Evolutionary conservation across 768 basidiomycete genomes (phyloP), one percentile per base, ranked within the genome.

Genomic region (Candolleomyces aberdarensis): DNA sequence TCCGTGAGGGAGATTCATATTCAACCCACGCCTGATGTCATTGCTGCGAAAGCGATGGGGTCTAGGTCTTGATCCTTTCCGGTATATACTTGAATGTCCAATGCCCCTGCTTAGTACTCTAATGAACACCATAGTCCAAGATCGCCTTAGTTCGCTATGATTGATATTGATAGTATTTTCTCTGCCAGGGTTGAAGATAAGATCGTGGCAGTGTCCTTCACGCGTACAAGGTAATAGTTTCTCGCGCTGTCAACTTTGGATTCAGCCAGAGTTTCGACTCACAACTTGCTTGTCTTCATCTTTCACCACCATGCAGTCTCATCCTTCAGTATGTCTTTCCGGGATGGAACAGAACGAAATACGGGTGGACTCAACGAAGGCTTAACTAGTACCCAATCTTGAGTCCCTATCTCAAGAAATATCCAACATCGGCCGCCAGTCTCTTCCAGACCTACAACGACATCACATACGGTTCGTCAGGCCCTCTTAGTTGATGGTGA

Each of bases 391-490:
- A 83, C 63, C 65, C 75, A 48, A 74, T 67, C 4, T 76, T 91
- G 29, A 73, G 81, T 10, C 71, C 74, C 3, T 67, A 85, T 44
- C 63, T 88, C 26, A 62, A 66, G 11, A 89, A 85, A 69, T 92
- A 92, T 66, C 89, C 90, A 40, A 76, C 71, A 26, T 73, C 80
- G 15, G 84, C 85, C 3, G 80, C 85, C 13, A 76, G 81, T 22
- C 72, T 92, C 9, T 89, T 91, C 68, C 90, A 92, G 70, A 79
- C 86, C 1, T 91, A 87, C 74, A 92, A 92, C 69, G 90, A 93
- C 61, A 71, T 92, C 32, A 70, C 82, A 6, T 82, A 84, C 20
- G 83, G 91, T 88, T 56, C 56, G 73, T 58, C 48, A 36, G n/a
- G 52, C 36, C 26, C 2, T 15, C 13, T 22, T 19, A 39, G 29